Evolutionary conservation across 495 filamentous ascomycete genomes (phyloP).

Genomic region (Penicilliopsis zonata): DNA sequence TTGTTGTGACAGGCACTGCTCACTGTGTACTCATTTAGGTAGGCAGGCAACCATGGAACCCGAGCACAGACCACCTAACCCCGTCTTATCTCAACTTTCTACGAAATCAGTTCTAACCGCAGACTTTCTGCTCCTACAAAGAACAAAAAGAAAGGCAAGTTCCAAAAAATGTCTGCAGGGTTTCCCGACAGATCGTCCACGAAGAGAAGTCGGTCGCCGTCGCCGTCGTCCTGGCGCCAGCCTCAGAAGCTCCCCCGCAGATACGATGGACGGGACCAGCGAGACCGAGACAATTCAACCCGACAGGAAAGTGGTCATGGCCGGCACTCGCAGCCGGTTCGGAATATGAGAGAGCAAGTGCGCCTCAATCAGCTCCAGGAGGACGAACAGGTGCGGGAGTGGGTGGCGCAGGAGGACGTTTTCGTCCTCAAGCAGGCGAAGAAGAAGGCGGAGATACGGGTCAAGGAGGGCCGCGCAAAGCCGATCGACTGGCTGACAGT

Average conservation of each 20-base stretch:
- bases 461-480: slow-evolving; percentile 85
- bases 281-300: too few relatives aligned
- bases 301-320: slow-evolving; percentile 10
- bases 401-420: slow-evolving; percentile 87
- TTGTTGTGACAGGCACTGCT: too few relatives aligned
- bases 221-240: slow-evolving; percentile 29
- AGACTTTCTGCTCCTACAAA: too few relatives aligned
- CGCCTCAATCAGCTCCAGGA: slow-evolving; percentile 51
- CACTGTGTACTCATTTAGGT: too few relatives aligned
- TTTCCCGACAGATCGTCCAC: slow-evolving; percentile 17
- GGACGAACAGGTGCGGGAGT: slow-evolving; percentile 68
- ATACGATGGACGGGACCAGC: slow-evolving; percentile 18
- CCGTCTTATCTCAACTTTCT: too few relatives aligned
- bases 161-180: slow-evolving; percentile 20
- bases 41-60: too few relatives aligned
- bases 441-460: slow-evolving; percentile 89
- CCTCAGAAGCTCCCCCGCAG: slow-evolving; percentile 25
- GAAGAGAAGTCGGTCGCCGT: slow-evolving; percentile 31
- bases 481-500: slow-evolving; percentile 95
- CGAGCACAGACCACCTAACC: too few relatives aligned
- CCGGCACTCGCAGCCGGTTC: slow-evolving; percentile 13
- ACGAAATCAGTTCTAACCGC: too few relatives aligned
- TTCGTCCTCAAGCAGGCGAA: slow-evolving; percentile 97
- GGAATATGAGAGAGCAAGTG: slow-evolving; percentile 36
- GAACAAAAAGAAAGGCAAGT: slow-evolving; percentile 8